phyloP scores from a whole-genome alignment of 1,284 basidiomycete genomes.

The Austroboletus novae-zelandiae region DNA sequence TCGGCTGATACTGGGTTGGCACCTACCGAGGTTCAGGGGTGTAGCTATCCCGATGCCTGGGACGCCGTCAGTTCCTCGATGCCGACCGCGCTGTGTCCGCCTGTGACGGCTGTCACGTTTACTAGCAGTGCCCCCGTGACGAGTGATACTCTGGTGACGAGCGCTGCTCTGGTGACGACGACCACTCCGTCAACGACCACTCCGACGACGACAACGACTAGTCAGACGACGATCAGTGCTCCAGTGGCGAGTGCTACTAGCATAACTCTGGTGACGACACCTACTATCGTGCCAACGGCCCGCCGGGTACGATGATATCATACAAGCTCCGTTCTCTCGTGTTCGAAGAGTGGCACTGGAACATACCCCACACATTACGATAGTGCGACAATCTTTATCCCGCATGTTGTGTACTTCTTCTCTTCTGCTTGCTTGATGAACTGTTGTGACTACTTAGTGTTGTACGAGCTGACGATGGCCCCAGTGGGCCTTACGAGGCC shows the following conservation, averaged over 20 bases:
- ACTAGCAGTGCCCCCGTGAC: not conserved
- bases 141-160: too few species aligned
- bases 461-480: not conserved
- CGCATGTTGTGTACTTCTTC: not conserved
- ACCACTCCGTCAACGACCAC: too few species aligned
- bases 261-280: conserved; percentile 5
- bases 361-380: not conserved
- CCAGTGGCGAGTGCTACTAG: too few species aligned
- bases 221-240: too few species aligned
- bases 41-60: conserved; percentile 66
- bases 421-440: not conserved
- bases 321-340: not conserved
- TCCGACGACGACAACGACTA: too few species aligned
- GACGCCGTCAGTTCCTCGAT: conserved; percentile 45
- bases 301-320: conserved; percentile 6
- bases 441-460: not conserved
- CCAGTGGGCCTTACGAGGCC: not conserved
- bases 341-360: not conserved
- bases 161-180: too few species aligned
- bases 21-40: conserved; percentile 60
- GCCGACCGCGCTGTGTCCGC: conserved; percentile 47
- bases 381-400: not conserved
- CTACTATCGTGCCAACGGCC: conserved; percentile 3
- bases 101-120: conserved; percentile 28
- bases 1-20: conserved; percentile 50